Evolutionary conservation across 2,329 filamentous ascomycete genomes (phyloP), one percentile per base, ranked within the genome.

Genomic region (Aspergillus thermomutatus): DNA sequence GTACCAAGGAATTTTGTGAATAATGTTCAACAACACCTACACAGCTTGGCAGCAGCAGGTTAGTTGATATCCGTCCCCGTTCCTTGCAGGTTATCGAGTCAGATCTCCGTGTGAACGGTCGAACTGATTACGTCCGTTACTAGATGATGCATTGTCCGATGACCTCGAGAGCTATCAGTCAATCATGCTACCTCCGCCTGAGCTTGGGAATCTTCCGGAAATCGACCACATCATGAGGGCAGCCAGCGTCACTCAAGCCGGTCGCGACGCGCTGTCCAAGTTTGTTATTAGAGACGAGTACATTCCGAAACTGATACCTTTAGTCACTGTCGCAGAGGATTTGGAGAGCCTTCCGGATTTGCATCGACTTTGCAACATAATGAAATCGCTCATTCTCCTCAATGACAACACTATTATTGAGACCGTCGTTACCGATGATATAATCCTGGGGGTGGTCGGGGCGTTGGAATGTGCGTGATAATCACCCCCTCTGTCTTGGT

Each of bases 331-430:
- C 77, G 93, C 94, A 9, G 94, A 99, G 74, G 91, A 96, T 67
- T 83, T 96, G 58, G 91, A 99, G 75, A 92, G 90, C 71, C 79
- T 96, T 8, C 77, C 84, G 23, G 93, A 97, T 69, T 79, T 99
- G 58, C 94, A 97, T 73, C 86, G 90, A 49, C 80, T 99, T 48
- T 99, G 94, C 83, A 96, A 92, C 72, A 97, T 99, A 72, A 94
- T 97, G 90, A 99, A 99, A 80, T 89, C 89, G 57, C 83, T 97
- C 55, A 95, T 99, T 53, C 80, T 97, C 53, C 84, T 97, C 61
- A 99, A 97, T 77, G 94, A 99, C 72, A 96, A 89, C 28, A 84
- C 87, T 57, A 96, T 99, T 61, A 96, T 99, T 68, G 94, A 99
- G 75, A 88, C 91, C 65, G 89, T 93, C 14, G 92, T 99, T 26